Base-by-base conservation (phyloP, 805 yeast species). In the Myxozyma mucilagina region DNA sequence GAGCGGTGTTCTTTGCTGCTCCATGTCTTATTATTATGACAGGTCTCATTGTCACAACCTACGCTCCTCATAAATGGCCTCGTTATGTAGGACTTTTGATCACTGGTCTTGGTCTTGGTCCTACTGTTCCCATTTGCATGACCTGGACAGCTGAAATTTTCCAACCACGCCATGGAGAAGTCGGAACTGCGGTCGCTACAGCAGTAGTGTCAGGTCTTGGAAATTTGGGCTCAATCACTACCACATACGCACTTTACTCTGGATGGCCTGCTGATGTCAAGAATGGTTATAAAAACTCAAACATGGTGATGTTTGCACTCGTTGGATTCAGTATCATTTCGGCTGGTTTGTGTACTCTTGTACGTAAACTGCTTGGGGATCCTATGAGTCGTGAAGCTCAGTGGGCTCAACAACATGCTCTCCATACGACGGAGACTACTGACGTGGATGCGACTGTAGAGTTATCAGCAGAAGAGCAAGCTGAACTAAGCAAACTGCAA, bases 161-260 rank as follows among this genome's bases (percentile, higher is more conserved):
- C 56, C 67, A 64, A 71, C 79, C 82, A 10, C 78, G 82, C 50
- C 86, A 90, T 70, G 96, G 96, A 32, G 94, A 89, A 69, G 85
- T 90, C 51, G 97, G 97, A 7, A 79, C 85, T 61, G 96, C 96
- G 1, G 90, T 87, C 36, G 82, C 90, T 48, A 81, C 91, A 7
- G 97, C 97, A 1, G 73, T 90, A 31, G 93, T 90, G 16, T 84
- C 90, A 64, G 97, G 97, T 4, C 77, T 90, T 57, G 97, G 97
- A 56, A 90, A 90, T 72, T 79, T 89, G 66, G 97, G 97, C 24
- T 84, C 92, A 1, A 96, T 90, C 24, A 83, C 87, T 34, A 88
- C 93, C 10, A 89, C 96, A 1, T 90, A 90, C 70, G 96, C 97
- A 0, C 79, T 90, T 44, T 90, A 90, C 75, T 74, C 82, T 38